These are phyloP conservation scores for Phytopythium aichiense DNA, from an alignment of 352 stramenopile genomes.

Conservation along the genomic window DNA sequence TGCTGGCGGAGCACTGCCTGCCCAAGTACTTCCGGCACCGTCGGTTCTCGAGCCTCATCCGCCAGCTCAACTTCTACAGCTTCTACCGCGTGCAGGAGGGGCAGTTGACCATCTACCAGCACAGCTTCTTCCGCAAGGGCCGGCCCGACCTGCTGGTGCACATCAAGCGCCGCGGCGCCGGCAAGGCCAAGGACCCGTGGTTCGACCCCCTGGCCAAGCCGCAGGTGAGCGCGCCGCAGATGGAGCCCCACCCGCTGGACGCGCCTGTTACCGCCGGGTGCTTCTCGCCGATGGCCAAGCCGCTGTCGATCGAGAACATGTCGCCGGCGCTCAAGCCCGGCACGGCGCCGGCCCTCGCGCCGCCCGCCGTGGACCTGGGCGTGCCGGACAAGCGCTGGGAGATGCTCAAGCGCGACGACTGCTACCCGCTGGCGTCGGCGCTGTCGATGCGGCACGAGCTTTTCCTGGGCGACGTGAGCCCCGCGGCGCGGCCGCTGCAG, in stretches of 20 bases:
- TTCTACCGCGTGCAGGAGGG: constrained; percentile 89
- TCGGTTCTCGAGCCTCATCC: constrained; percentile 86
- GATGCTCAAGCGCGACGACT: constrained; percentile 32
- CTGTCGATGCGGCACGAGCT: constrained; percentile 50
- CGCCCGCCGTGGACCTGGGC: constrained; percentile 59
- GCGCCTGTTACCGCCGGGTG: constrained; percentile 33
- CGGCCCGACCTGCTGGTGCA: constrained; percentile 75
- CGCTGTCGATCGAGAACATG: constrained; percentile 81
- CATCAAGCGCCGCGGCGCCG: constrained; percentile 79
- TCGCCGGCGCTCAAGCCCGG: constrained; percentile 75
- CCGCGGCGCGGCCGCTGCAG: constrained; percentile 21
- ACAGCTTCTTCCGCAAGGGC: constrained; percentile 82
- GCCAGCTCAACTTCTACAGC: constrained; percentile 91
- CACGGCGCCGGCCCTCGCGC: constrained; percentile 35
- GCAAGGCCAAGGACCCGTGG: constrained; percentile 84
- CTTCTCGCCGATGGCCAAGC: constrained; percentile 79
- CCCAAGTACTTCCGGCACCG: constrained; percentile 91
- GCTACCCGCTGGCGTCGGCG: constrained; percentile 32
- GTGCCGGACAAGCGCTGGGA: constrained; percentile 39
- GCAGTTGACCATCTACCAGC: constrained; percentile 83
- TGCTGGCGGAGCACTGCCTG: constrained; percentile 85
- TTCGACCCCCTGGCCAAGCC: constrained; percentile 60
- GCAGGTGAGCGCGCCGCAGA: constrained; percentile 5
- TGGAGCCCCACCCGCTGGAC: constrained; percentile 20
- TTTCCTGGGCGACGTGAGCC: constrained; percentile 21